These are phyloP conservation scores for Candida tropicalis DNA, from an alignment of 1,139 yeast species.

Conservation along the genomic window DNA sequence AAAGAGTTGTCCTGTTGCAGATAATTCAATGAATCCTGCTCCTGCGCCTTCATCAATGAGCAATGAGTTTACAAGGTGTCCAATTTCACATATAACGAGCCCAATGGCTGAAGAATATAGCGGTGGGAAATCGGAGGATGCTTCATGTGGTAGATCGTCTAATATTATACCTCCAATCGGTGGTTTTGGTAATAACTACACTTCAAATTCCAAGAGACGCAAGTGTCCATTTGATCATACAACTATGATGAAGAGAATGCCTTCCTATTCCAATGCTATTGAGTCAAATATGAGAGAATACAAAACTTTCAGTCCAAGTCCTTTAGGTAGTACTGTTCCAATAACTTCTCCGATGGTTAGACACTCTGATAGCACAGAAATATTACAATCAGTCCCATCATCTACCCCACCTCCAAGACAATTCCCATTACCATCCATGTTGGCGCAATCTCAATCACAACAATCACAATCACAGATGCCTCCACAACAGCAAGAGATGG, in stretches of 20 bases:
- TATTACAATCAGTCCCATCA: conserved; percentile 6
- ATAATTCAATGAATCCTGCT: conserved; percentile 10
- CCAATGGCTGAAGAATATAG: conserved; percentile 23
- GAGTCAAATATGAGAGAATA: conserved; percentile 32
- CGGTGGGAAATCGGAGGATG: background rate
- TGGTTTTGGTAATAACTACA: conserved; percentile 2
- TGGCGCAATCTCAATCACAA: background rate
- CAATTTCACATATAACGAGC: conserved; percentile 33
- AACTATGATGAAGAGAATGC: conserved; percentile 18
- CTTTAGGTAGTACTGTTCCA: conserved; percentile 7
- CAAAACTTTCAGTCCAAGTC: conserved; percentile 14
- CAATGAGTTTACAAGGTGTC: conserved; percentile 27
- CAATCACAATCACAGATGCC: background rate
- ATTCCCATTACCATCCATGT: background rate
- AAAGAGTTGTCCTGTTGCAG: conserved; percentile 15
- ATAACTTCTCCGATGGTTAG: conserved; percentile 6
- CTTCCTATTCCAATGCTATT: conserved; percentile 21
- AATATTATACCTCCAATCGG: conserved; percentile 6
- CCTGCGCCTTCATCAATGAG: conserved; percentile 5
- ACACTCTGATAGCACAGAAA: background rate
- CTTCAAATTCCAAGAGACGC: conserved; percentile 16
- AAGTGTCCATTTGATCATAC: conserved; percentile 41
- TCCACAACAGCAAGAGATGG: conserved; percentile 1
- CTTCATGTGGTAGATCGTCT: conserved; percentile 3
- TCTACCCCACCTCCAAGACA: conserved; percentile 9